phyloP scores from a whole-genome alignment of 1,284 basidiomycete species.

The Lignosus rhinocerotis region DNA sequence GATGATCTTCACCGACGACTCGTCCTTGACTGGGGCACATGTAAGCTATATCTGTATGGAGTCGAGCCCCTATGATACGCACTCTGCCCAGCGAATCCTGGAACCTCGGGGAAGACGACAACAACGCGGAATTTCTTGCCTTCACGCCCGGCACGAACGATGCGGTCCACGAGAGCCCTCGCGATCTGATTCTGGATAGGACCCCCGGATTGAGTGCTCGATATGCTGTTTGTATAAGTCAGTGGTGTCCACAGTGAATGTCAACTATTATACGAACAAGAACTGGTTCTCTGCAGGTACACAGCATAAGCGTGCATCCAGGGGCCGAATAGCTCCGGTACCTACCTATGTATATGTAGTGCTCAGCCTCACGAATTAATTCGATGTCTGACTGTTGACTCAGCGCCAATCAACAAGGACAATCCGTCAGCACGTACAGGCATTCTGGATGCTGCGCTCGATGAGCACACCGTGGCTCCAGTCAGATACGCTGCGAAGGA shows the following conservation, averaged over 20 bases:
- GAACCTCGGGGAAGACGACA: conserved; percentile 81
- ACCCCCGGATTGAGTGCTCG: conserved; percentile 63
- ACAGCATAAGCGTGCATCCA: neutral
- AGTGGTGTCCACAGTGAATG: neutral
- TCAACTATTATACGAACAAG: conserved; percentile 61
- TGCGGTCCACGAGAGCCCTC: conserved; percentile 78
- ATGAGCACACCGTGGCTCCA: conserved; percentile 91
- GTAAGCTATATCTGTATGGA: neutral
- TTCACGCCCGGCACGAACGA: conserved; percentile 73
- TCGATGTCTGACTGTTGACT: conserved; percentile 44
- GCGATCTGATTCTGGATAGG: conserved; percentile 84
- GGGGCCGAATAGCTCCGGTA: neutral
- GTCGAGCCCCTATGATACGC: neutral
- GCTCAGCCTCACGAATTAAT: conserved; percentile 80
- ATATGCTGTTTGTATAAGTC: conserved; percentile 55
- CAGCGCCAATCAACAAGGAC: conserved; percentile 1
- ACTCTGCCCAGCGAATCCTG: conserved; percentile 71
- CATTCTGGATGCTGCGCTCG: conserved; percentile 84
- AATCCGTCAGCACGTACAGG: conserved; percentile 57
- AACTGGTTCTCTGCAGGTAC: conserved; percentile 81
- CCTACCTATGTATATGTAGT: conserved; percentile 88
- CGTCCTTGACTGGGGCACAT: conserved; percentile 60
- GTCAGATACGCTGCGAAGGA: conserved; percentile 80
- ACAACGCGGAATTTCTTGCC: conserved; percentile 84
- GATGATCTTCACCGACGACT: conserved; percentile 74